Base-by-base conservation (phyloP, 2,329 filamentous ascomycete species). In the Magnaporthales sp. region DNA sequence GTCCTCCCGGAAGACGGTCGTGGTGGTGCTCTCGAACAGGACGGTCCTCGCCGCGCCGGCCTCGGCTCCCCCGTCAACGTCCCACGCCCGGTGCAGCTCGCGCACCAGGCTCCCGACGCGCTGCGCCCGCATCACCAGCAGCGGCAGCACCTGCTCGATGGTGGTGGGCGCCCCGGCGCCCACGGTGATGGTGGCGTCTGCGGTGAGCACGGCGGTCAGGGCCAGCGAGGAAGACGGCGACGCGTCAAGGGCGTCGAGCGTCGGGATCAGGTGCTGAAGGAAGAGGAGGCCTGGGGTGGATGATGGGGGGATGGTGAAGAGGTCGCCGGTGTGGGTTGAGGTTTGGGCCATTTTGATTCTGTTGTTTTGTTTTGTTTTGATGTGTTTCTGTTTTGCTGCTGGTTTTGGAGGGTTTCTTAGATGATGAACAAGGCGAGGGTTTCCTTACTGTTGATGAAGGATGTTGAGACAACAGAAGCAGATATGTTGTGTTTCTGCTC, bases 1-100 rank as follows among this genome's bases (percentile, higher is more conserved):
- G 62, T 68, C 67, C 8, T 54, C 65, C 30, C 10, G 51, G 65
- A 66, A 61, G 24, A 68, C 54, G 29, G 67, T 66, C 26, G 65
- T 64, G 67, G 61, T 68, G 13, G 65, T 68, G 60, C 65, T 64
- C 62, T 66, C 65, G 65, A 64, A 66, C 30, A 66, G 58, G 61
- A 66, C 61, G 7, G 67, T 68, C 15, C 64, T 24, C 26, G 46
- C 51, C 10, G 22, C 64, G 38, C 24, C 26, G 19, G n/a, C n/a
- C n/a, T n/a, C n/a, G n/a, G n/a, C n/a, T n/a, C n/a, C n/a, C n/a
- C n/a, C n/a, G n/a, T n/a, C n/a, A n/a, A n/a, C n/a, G n/a, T n/a
- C n/a, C n/a, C n/a, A n/a, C n/a, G n/a, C n/a, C n/a, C n/a, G n/a
- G n/a, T n/a, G n/a, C n/a, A n/a, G n/a, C n/a, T n/a, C n/a, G n/a